Base-by-base conservation (phyloP, 352 stramenopile species). In the Phytophthora idaei region DNA sequence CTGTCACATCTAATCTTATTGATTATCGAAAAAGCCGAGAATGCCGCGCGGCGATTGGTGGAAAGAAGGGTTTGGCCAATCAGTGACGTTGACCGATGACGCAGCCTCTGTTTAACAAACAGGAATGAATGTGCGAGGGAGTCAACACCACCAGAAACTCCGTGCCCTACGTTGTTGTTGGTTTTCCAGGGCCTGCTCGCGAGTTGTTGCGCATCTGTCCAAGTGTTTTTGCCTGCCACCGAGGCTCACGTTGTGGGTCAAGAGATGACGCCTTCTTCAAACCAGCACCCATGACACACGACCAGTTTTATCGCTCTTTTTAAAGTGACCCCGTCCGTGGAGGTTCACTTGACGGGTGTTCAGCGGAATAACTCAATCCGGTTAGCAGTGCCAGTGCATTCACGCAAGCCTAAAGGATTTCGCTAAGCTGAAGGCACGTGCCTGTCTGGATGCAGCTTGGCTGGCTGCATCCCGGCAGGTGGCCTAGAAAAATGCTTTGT, bases 91-190 rank as follows among this genome's bases (percentile, higher is more conserved):
- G 49, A 37, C 51, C 28, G 21, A 34, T 57, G 50, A 46, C 34
- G 49, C 39, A 12, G 4, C 32, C 42, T 32, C 28, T 8, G 61
- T 69, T 69, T 59, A 69, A 59, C 61, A 69, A 62, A 68, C 5
- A 62, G 51, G 53, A 63, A 69, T 58, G 53, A 69, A 44, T 62
- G 53, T 47, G 4, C 2, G 4, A 21, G 41, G 50, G 32, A 27
- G 46, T 47, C 32, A 61, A 61, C 41, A 61, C 41, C 41, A 56
- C 53, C 53, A 27, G 51, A 67, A 67, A 39, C 36, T 31, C 25
- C 29, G 4, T 34, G 21, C 21, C 29, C 7, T 8, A 34, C 29
- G 29, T 34, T 34, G 21, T 21, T 21, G 21, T 21, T 21, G 21
- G 21, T 21, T 21, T 21, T 21, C 21, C 21, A 21, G 21, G 21